Conservation (phyloP, 2,329 filamentous ascomycete genomes). For the Botryotinia globosa region DNA sequence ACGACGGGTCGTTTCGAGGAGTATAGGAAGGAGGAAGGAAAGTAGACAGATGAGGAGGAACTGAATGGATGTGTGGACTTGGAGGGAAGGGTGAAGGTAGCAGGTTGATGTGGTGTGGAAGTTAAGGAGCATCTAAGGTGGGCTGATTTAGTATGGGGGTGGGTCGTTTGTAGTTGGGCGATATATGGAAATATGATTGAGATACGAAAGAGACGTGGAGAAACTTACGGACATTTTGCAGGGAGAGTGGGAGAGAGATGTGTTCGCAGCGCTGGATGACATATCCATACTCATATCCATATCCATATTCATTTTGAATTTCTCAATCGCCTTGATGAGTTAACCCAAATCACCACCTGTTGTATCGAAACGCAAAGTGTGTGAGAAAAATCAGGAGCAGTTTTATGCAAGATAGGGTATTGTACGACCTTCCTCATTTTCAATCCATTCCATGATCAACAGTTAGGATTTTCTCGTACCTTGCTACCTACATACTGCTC, state of each 20-base stretch:
- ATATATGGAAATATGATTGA: not conserved
- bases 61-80: constrained; percentile 26
- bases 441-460: not conserved
- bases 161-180: not conserved
- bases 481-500: not conserved
- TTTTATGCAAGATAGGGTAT: not conserved
- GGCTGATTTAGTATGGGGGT: not conserved
- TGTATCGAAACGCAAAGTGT: not conserved
- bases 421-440: no score
- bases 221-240: constrained; percentile 30
- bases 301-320: not conserved
- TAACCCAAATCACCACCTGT: not conserved
- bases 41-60: constrained; percentile 30
- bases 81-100: constrained; percentile 28
- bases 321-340: not conserved
- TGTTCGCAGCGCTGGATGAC: constrained; percentile 13
- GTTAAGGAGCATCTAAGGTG: constrained; percentile 32
- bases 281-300: not conserved
- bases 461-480: not conserved
- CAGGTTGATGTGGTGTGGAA: constrained; percentile 32
- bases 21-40: constrained; percentile 29
- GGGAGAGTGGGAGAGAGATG: constrained; percentile 25
- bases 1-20: constrained; percentile 28
- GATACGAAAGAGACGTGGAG: no score
- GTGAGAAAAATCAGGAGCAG: not conserved